Conservation (phyloP, 495 filamentous ascomycete genomes). For the Penicillium manginii region DNA sequence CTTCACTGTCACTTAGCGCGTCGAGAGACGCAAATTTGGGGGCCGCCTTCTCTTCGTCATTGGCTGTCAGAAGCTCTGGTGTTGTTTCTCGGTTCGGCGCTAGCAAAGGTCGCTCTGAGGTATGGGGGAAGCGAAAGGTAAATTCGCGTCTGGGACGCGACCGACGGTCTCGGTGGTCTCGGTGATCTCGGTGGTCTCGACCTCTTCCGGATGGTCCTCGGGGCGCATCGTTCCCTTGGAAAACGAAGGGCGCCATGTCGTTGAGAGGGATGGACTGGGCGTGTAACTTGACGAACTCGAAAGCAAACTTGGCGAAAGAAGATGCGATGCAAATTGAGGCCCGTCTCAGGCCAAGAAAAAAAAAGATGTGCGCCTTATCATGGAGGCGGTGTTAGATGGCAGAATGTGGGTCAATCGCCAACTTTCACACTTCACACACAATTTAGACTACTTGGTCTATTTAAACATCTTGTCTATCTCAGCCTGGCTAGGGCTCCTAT, state of each 20-base stretch:
- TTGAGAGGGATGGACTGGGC: background rate
- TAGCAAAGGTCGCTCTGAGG: slow-evolving; percentile 52
- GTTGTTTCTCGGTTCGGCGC: slow-evolving; percentile 39
- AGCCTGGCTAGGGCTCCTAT: too few species aligned
- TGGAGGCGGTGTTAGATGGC: background rate
- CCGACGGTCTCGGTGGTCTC: slow-evolving; percentile 25
- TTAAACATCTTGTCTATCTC: too few species aligned
- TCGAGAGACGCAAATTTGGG: slow-evolving; percentile 54
- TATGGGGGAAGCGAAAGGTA: slow-evolving; percentile 48
- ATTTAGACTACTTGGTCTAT: too few species aligned
- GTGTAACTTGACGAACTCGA: background rate
- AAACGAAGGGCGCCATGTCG: slow-evolving; percentile 38
- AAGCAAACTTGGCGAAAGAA: background rate
- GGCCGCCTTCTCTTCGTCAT: slow-evolving; percentile 28
- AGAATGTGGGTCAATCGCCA: background rate
- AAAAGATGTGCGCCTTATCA: slow-evolving; percentile 1
- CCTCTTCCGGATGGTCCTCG: background rate
- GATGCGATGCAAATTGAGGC: background rate
- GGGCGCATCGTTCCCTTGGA: slow-evolving; percentile 35
- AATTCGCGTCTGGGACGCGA: slow-evolving; percentile 42
- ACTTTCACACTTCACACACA: background rate
- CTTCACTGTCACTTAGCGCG: slow-evolving; percentile 73
- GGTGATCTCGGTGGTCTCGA: slow-evolving; percentile 17
- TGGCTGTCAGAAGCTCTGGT: slow-evolving; percentile 40
- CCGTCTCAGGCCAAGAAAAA: background rate